Percentiles rank a stretch among this genome's conserved stretches.
phyloP scores from a whole-genome alignment of 768 basidiomycete species.

The Boletus rubroflammeus region DNA sequence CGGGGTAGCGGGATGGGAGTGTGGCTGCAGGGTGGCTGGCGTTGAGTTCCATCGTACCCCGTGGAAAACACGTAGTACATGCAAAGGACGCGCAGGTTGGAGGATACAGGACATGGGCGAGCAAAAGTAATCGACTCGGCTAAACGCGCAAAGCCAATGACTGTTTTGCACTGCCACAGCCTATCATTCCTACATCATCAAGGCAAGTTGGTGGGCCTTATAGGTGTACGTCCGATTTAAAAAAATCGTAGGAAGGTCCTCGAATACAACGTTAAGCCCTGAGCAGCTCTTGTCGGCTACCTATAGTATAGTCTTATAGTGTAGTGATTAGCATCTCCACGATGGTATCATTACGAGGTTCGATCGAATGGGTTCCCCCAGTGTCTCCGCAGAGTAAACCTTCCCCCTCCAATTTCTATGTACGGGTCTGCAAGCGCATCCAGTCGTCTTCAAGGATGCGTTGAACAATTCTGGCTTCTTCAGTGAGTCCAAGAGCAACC shows the following conservation, averaged over 20 bases:
- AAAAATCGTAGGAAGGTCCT: too few relatives aligned
- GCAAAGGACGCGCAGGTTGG: slow-evolving; percentile 18
- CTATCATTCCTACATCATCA: too few relatives aligned
- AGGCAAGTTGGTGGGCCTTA: too few relatives aligned
- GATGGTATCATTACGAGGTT: too few relatives aligned
- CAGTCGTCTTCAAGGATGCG: background rate
- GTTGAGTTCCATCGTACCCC: slow-evolving; percentile 23
- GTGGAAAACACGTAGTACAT: slow-evolving; percentile 11
- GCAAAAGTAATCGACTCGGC: background rate
- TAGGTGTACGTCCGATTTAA: too few relatives aligned
- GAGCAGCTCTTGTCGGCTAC: too few relatives aligned
- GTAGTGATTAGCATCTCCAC: background rate
- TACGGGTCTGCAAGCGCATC: slow-evolving; percentile 1
- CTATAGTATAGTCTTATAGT: background rate
- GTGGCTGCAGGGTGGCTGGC: background rate
- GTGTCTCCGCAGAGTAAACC: background rate
- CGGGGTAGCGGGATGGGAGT: background rate
- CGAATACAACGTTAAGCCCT: too few relatives aligned
- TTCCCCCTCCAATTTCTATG: background rate
- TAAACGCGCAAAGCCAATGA: background rate
- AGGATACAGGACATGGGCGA: slow-evolving; percentile 23
- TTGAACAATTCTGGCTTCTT: slow-evolving; percentile 13
- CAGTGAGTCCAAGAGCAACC: slow-evolving; percentile 12
- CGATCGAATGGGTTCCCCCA: background rate
- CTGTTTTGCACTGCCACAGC: slow-evolving; percentile 17